phyloP scores from a whole-genome alignment of 78 protist species.

The Dictyostelium firmibasis region DNA sequence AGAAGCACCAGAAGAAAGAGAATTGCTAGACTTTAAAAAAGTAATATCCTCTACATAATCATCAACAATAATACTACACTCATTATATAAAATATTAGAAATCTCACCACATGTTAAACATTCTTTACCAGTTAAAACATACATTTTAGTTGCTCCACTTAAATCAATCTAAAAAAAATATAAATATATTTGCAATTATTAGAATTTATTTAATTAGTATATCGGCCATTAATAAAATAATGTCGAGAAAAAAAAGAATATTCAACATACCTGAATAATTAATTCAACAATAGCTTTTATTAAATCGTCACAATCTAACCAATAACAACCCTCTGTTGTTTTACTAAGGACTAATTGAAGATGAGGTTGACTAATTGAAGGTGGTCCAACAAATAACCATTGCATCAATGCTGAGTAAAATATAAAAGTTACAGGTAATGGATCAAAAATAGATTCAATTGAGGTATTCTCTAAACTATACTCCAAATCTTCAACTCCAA shows the following conservation, averaged over 20 bases:
- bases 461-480: background rate
- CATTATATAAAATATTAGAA: slow-evolving; percentile 32
- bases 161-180: background rate
- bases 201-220: too few species aligned
- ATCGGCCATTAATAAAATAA: background rate
- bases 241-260: background rate
- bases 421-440: slow-evolving; percentile 18
- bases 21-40: background rate
- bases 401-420: slow-evolving; percentile 72
- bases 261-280: background rate
- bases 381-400: slow-evolving; percentile 73
- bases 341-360: background rate
- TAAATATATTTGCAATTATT: background rate
- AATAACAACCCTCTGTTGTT: slow-evolving; percentile 52
- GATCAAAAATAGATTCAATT: slow-evolving; percentile 59
- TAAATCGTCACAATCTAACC: slow-evolving; percentile 72
- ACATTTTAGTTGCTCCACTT: slow-evolving; percentile 40
- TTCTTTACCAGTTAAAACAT: slow-evolving; percentile 62
- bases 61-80: slow-evolving; percentile 28
- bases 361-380: background rate
- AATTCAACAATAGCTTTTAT: slow-evolving; percentile 53
- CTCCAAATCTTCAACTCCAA: slow-evolving; percentile 56
- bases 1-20: background rate
- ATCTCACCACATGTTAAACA: slow-evolving; percentile 38
- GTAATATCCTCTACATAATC: slow-evolving; percentile 10